Base-by-base conservation (phyloP, 2,329 filamentous ascomycete genomes). In the Zelopaecilomyces penicillatus region DNA sequence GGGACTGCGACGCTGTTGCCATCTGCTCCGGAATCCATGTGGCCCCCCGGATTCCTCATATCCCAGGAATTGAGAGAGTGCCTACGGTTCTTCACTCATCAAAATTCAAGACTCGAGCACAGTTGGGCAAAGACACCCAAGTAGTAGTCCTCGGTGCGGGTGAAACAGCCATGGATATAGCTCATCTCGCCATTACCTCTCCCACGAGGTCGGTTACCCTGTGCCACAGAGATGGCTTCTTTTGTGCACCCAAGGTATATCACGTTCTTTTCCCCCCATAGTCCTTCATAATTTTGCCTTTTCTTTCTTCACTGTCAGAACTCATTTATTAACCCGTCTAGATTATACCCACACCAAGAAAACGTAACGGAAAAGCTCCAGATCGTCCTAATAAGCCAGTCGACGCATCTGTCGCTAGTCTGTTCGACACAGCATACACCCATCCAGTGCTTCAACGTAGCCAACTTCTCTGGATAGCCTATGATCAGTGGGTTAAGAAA, bases 371-470 rank as follows among this genome's bases (percentile, higher is more conserved):
- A 5, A 10, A 42, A 7, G 5, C 44, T 1, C 37, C 39, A 7
- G 30, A 44, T 6, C 42, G 37, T 2, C 63, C 58, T 6, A 70
- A 70, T 38, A 70, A 73, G 34, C 71, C 72, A 0, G 63, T 71
- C 10, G 72, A 75, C 49, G 64, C 66, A 3, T 65, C 66, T 1
- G 60, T 68, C 2, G 70, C 70, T 7, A 73, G 69, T 43, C 54
- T 75, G 5, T 74, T 76, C 47, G 71, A 75, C 48, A 74, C 72
- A 0, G 69, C 70, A 4, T 75, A 75, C 43, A 66, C 69, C 5
- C 71, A 73, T n/a, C 67, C 68, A 0, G 46, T 65, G 4, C 57
- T 75, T 0, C 67, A 70, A 45, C 62, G 62, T n/a, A 66, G 66
- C 10, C 57, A 52, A 1, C 47, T 69, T 3, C 61, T 68, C 5